A percentile compares a stretch with the other conserved stretches of the same genome.
phyloP scores from a whole-genome alignment of 768 basidiomycete genomes.

The Russula vinacea region DNA sequence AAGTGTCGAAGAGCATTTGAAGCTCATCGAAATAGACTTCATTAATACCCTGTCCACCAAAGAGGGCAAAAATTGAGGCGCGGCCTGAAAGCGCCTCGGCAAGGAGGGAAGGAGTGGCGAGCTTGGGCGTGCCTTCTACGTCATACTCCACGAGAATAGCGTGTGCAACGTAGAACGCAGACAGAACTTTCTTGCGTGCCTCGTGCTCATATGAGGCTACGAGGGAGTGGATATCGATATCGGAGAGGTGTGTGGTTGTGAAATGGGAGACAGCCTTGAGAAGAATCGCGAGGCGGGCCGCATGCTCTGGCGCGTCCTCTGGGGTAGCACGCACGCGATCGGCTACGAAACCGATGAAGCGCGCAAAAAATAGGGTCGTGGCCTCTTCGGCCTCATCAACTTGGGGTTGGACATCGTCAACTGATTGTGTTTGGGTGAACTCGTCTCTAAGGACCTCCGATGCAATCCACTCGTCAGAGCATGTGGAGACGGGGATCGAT shows the following conservation, averaged over 20 bases:
- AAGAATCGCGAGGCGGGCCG: conserved; percentile 62
- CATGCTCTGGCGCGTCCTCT: conserved; percentile 41
- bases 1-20: conserved; percentile 85
- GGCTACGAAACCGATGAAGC: conserved; percentile 77
- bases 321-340: conserved; percentile 56
- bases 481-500: conserved; percentile 84
- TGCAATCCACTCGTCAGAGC: conserved; percentile 80
- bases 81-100: conserved; percentile 56
- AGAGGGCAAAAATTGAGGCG: conserved; percentile 83
- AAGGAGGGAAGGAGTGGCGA: conserved; percentile 67
- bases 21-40: conserved; percentile 98
- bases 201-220: conserved; percentile 71
- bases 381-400: conserved; percentile 58
- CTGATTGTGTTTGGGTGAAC: conserved; percentile 64
- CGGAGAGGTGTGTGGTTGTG: conserved; percentile 65
- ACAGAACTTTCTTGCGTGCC: conserved; percentile 69
- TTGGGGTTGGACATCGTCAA: conserved; percentile 57
- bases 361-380: conserved; percentile 72
- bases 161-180: conserved; percentile 76
- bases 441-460: conserved; percentile 91
- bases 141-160: conserved; percentile 60
- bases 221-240: conserved; percentile 79
- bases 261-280: conserved; percentile 75
- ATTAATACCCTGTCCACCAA: conserved; percentile 97
- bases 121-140: conserved; percentile 52